phyloP scores from a whole-genome alignment of 2,329 filamentous ascomycete species.

The Camptophora hylomeconis region DNA sequence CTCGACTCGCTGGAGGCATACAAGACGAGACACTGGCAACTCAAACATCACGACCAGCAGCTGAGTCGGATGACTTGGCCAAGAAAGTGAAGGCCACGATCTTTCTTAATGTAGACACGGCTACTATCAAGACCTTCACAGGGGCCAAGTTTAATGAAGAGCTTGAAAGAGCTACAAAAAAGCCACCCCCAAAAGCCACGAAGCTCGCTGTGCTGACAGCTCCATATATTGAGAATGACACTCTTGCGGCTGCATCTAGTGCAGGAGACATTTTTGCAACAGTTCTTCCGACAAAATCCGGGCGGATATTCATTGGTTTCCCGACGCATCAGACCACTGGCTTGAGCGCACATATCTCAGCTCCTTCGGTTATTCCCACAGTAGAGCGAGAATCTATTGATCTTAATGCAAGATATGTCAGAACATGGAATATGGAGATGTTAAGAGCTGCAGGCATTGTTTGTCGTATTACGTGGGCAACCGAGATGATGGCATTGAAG shows the following conservation, averaged over 20 bases:
- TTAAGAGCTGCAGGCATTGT: conserved; percentile 82
- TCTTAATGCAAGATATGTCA: conserved; percentile 86
- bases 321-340: conserved; percentile 96
- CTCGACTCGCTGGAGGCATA: conserved; percentile 49
- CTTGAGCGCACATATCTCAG: conserved; percentile 84
- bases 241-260: conserved; percentile 17
- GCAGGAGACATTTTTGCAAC: conserved; percentile 68
- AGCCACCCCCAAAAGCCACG: conserved; percentile 80
- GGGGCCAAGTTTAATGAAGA: conserved; percentile 62
- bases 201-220: conserved; percentile 80
- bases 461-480: conserved; percentile 71
- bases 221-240: conserved; percentile 55
- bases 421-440: conserved; percentile 92
- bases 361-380: conserved; percentile 89
- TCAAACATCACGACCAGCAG: conserved; percentile 30
- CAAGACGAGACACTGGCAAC: conserved; percentile 25
- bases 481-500: conserved; percentile 71
- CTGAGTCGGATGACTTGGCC: conserved; percentile 55
- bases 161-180: conserved; percentile 90
- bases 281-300: conserved; percentile 77
- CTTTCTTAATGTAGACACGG: conserved; percentile 78
- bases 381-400: conserved; percentile 96
- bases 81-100: conserved; percentile 57
- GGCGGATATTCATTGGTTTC: conserved; percentile 92
- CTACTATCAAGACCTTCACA: conserved; percentile 66